Evolutionary conservation across 129 eudicot genomes (phyloP), one percentile per base, ranked within the genome.

Genomic region (Centaurea solstitialis): DNA sequence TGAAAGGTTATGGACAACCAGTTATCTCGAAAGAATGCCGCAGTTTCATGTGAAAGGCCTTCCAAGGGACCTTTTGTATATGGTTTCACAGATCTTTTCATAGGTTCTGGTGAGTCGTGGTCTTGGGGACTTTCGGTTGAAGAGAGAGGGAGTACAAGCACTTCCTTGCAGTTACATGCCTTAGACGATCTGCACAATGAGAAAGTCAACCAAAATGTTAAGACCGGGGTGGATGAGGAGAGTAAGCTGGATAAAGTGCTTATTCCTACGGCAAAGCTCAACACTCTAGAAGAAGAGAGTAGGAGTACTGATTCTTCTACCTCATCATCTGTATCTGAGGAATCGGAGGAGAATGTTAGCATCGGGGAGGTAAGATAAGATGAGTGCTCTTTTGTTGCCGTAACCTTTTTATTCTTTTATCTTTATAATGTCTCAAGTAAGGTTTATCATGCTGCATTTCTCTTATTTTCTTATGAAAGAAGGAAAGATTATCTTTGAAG

Each of bases 21-120:
- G 59, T 67, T 85, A 64, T 79, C 88, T 68, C 78, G 76, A 17
- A 80, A 81, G 85, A 88, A 80, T 74, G 77, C 24, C 66, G 76
- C 88, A 70, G 78, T 76, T 38, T 80, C 85, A 78, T 73, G 76
- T 76, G 87, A 87, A 70, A 87, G 84, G 79, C 74, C 41, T 70
- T 39, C 76, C 76, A 81, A 87, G 69, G 97, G 93, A 76, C 91
- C 95, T 74, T 96, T 96, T 76, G 91, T 91, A 41, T 91, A 84
- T 79, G 94, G 97, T 80, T 92, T 89, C 75, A 62, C 88, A 68
- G 98, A 96, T 87, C 98, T 94, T 81, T 93, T 96, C 81, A 88
- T 88, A 79, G 97, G 98, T 47, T 93, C 89, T n/a, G 97, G 97
- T 64, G 99, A 93, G 84, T 88, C 97, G 41, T 93, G 93, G 98